These are phyloP conservation scores for Phytophthora sp. DNA, from an alignment of 352 stramenopile species.

Conservation along the genomic window DNA sequence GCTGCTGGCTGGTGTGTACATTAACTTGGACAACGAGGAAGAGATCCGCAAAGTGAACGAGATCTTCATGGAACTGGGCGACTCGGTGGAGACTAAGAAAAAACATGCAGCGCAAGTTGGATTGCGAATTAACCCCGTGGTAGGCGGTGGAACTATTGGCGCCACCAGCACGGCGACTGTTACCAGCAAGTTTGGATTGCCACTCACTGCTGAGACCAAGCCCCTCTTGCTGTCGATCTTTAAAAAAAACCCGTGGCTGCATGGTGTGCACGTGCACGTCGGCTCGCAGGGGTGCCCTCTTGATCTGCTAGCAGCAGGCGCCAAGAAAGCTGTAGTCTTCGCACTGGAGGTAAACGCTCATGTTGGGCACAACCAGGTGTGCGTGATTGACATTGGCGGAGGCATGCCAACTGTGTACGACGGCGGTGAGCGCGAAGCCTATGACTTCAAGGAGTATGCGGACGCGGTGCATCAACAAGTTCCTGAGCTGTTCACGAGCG, in stretches of 20 bases:
- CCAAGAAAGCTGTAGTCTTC: conserved; percentile 77
- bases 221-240: conserved; percentile 63
- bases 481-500: conserved; percentile 85
- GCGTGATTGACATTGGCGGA: conserved; percentile 91
- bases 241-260: conserved; percentile 80
- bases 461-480: conserved; percentile 63
- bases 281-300: conserved; percentile 89
- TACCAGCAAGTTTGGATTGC: conserved; percentile 92
- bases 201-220: conserved; percentile 63
- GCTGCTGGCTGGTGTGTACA: conserved; percentile 79
- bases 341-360: conserved; percentile 75
- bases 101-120: conserved; percentile 73
- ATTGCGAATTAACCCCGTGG: conserved; percentile 92
- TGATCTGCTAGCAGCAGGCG: conserved; percentile 82
- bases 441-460: conserved; percentile 87
- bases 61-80: conserved; percentile 56
- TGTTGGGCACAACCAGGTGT: conserved; percentile 68
- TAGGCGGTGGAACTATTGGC: conserved; percentile 88
- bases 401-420: conserved; percentile 91
- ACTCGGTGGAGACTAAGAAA: conserved; percentile 22
- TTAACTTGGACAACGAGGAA: conserved; percentile 94
- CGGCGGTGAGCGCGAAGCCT: conserved; percentile 63
- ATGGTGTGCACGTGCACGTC: conserved; percentile 90
- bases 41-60: conserved; percentile 84
- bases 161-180: conserved; percentile 86